Conservation (phyloP, 169 alveolate species). For the Cryptosporidium viatorum region DNA sequence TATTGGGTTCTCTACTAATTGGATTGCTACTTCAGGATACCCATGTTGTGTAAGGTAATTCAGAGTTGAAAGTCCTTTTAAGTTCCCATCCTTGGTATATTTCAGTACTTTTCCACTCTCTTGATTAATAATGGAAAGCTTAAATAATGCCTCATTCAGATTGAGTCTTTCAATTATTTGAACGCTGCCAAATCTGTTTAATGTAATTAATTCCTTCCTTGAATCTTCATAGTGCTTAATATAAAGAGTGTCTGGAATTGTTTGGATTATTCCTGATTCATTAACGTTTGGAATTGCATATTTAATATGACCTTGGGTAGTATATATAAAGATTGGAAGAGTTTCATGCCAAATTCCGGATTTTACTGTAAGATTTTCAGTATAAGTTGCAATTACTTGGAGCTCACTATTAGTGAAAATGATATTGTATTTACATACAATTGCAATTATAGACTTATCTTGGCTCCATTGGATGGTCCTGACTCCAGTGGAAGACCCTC, state of each 20-base stretch:
- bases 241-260: slow-evolving; percentile 52
- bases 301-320: slow-evolving; percentile 70
- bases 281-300: slow-evolving; percentile 57
- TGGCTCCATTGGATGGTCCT: slow-evolving; percentile 77
- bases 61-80: slow-evolving; percentile 80
- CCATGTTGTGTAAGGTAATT: slow-evolving; percentile 82
- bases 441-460: slow-evolving; percentile 80
- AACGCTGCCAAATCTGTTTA: slow-evolving; percentile 77
- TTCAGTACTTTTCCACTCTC: slow-evolving; percentile 77
- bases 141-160: slow-evolving; percentile 81
- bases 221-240: slow-evolving; percentile 51
- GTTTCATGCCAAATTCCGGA: slow-evolving; percentile 73
- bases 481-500: slow-evolving; percentile 17
- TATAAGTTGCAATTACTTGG: slow-evolving; percentile 63
- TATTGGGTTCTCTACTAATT: slow-evolving; percentile 82
- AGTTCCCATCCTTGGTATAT: slow-evolving; percentile 75
- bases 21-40: slow-evolving; percentile 82
- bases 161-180: slow-evolving; percentile 77
- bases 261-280: slow-evolving; percentile 62
- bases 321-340: slow-evolving; percentile 60
- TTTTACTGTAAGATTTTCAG: slow-evolving; percentile 63
- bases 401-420: slow-evolving; percentile 79
- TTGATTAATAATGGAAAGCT: slow-evolving; percentile 80
- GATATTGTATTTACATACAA: slow-evolving; percentile 80
- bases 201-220: slow-evolving; percentile 75